These are phyloP conservation scores for Silene latifolia DNA, from an alignment of 148 eudicot genomes.

Conservation along the genomic window DNA sequence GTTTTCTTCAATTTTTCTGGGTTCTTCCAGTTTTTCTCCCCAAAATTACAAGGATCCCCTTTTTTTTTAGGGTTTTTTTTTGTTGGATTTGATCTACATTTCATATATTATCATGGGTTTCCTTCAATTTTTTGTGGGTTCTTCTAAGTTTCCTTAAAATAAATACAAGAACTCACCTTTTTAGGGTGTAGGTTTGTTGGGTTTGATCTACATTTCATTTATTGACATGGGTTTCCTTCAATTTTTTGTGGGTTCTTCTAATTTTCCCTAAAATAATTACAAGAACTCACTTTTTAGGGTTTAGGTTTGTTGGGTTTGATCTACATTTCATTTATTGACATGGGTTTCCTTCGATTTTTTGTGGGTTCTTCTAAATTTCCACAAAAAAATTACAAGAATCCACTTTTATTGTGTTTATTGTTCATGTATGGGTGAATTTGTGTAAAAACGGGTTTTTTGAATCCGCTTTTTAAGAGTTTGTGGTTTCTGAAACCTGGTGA, in stretches of 20 bases:
- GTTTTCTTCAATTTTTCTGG: too few relatives aligned
- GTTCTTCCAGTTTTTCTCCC: too few relatives aligned
- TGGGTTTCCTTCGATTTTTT: neutral
- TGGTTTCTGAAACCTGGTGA: too few relatives aligned
- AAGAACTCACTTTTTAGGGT: neutral
- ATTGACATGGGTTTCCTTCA: constrained; percentile 6
- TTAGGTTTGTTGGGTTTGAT: constrained; percentile 4
- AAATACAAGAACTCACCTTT: neutral
- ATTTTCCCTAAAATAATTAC: neutral
- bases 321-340: neutral
- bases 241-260: constrained; percentile 13
- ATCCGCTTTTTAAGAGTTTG: too few relatives aligned
- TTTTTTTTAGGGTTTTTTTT: too few relatives aligned
- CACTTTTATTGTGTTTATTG: neutral
- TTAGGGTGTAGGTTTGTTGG: neutral
- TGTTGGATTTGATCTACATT: neutral
- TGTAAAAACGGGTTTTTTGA: too few relatives aligned
- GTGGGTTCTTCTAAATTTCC: constrained; percentile 14
- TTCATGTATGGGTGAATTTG: neutral
- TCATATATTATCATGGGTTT: constrained; percentile 5
- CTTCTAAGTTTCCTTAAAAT: neutral
- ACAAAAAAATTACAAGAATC: neutral
- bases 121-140: too few relatives aligned
- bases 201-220: neutral
- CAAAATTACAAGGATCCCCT: neutral